Conservation (phyloP, 2,329 filamentous ascomycete species). For the Talaromyces piceae region DNA sequence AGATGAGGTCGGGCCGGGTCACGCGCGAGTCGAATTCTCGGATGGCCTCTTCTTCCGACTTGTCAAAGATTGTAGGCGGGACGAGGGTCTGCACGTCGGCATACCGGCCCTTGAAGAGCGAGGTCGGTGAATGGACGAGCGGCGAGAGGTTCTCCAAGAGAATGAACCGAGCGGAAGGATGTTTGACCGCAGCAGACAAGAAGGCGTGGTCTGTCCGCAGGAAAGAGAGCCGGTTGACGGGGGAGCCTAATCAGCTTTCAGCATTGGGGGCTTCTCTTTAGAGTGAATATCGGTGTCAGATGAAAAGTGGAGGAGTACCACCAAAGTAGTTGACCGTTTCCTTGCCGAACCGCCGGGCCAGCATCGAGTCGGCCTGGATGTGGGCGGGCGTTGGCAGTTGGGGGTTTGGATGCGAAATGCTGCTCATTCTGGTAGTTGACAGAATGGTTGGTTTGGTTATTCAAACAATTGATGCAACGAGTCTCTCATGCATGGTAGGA, state of each 20-base stretch:
- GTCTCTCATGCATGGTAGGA: too few relatives aligned
- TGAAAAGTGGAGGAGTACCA: constrained; percentile 23
- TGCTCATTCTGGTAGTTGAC: constrained; percentile 4
- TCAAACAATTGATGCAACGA: too few relatives aligned
- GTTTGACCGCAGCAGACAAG: constrained; percentile 41
- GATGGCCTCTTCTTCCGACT: constrained; percentile 65
- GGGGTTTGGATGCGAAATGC: constrained; percentile 7
- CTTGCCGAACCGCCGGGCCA: constrained; percentile 42
- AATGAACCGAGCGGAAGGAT: constrained; percentile 55
- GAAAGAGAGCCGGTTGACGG: constrained; percentile 44
- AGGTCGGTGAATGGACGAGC: constrained; percentile 53
- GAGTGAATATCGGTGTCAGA: too few relatives aligned
- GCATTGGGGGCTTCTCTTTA: too few relatives aligned
- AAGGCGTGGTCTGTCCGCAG: constrained; percentile 42
- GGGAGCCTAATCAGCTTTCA: too few relatives aligned
- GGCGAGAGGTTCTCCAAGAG: constrained; percentile 73
- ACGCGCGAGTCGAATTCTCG: constrained; percentile 65
- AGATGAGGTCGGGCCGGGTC: constrained; percentile 65
- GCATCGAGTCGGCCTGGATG: constrained; percentile 50
- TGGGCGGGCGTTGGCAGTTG: constrained; percentile 53
- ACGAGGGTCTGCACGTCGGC: constrained; percentile 64
- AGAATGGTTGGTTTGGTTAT: too few relatives aligned
- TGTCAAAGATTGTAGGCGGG: constrained; percentile 62
- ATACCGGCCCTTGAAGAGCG: constrained; percentile 62
- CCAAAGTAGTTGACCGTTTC: constrained; percentile 47